These are phyloP conservation scores for Sclerotinia trifoliorum DNA, from an alignment of 2,329 filamentous ascomycete species.

Conservation along the genomic window DNA sequence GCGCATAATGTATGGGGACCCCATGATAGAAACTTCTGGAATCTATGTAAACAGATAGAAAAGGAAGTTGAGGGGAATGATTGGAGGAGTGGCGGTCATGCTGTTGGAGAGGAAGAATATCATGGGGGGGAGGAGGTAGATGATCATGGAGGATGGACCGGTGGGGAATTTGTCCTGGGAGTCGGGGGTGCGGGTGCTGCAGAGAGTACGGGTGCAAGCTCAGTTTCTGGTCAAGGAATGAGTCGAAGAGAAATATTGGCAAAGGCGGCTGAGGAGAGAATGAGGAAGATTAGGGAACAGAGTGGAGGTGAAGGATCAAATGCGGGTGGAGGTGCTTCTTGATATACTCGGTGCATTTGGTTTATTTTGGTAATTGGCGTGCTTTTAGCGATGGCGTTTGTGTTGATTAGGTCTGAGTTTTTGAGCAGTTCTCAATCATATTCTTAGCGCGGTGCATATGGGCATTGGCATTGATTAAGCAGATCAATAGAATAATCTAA, in stretches of 20 bases:
- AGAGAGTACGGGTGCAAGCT: conserved; percentile 37
- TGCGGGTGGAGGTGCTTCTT: conserved; percentile 4
- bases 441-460: no score
- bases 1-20: conserved; percentile 85
- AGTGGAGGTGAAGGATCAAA: background rate
- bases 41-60: conserved; percentile 83
- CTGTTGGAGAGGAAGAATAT: conserved; percentile 59
- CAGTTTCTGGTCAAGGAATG: conserved; percentile 45
- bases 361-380: background rate
- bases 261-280: conserved; percentile 64
- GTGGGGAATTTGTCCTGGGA: conserved; percentile 74
- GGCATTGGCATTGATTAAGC: background rate
- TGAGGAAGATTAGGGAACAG: conserved; percentile 37
- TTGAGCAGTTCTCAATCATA: background rate
- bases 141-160: conserved; percentile 74
- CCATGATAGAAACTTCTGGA: conserved; percentile 88
- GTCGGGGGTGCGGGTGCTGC: conserved; percentile 47
- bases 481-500: background rate
- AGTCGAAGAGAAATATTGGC: conserved; percentile 74
- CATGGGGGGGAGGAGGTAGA: conserved; percentile 51
- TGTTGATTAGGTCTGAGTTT: background rate
- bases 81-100: conserved; percentile 70
- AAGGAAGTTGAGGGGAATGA: conserved; percentile 78
- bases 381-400: conserved; percentile 7
- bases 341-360: background rate